Conservation (phyloP, 2,329 filamentous ascomycete species). For the Trichoderma sp. region DNA sequence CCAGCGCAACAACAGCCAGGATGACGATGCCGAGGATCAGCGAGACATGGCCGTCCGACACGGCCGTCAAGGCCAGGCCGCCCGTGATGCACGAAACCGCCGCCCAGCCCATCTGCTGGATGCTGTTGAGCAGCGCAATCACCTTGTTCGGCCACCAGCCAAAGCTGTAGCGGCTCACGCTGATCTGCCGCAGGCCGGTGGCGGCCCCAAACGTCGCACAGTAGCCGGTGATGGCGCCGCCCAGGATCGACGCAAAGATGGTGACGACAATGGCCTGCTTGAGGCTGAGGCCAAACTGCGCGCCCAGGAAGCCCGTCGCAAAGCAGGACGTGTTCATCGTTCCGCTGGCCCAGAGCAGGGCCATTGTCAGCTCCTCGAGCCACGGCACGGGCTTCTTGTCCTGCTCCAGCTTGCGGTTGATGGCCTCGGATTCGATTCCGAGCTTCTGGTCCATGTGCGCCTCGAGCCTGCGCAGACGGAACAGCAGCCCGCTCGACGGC, state of each 20-base stretch:
- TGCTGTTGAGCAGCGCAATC: conserved; percentile 46
- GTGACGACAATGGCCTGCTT: conserved; percentile 47
- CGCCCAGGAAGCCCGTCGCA: conserved; percentile 53
- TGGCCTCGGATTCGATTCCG: conserved; percentile 51
- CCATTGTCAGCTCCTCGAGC: conserved; percentile 51
- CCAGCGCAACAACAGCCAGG: conserved; percentile 49
- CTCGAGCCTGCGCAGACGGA: conserved; percentile 45
- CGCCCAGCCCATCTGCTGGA: conserved; percentile 52
- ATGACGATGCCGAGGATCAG: conserved; percentile 56
- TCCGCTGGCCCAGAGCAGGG: conserved; percentile 53
- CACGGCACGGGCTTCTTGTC: conserved; percentile 38
- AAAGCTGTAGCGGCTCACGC: conserved; percentile 51
- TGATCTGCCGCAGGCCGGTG: conserved; percentile 54
- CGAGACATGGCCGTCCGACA: conserved; percentile 47
- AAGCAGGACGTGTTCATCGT: conserved; percentile 56
- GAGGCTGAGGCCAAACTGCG: conserved; percentile 50
- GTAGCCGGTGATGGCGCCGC: conserved; percentile 40
- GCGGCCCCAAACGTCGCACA: conserved; percentile 53
- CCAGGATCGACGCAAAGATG: conserved; percentile 48
- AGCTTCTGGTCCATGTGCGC: conserved; percentile 47
- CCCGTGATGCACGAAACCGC: conserved; percentile 55
- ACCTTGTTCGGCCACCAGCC: conserved; percentile 55
- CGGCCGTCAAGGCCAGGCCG: conserved; percentile 51
- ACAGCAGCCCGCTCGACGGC: conserved; percentile 36
- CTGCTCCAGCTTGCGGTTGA: conserved; percentile 49